phyloP scores from a whole-genome alignment of 768 basidiomycete genomes.

The Thelephora ganbajun region DNA sequence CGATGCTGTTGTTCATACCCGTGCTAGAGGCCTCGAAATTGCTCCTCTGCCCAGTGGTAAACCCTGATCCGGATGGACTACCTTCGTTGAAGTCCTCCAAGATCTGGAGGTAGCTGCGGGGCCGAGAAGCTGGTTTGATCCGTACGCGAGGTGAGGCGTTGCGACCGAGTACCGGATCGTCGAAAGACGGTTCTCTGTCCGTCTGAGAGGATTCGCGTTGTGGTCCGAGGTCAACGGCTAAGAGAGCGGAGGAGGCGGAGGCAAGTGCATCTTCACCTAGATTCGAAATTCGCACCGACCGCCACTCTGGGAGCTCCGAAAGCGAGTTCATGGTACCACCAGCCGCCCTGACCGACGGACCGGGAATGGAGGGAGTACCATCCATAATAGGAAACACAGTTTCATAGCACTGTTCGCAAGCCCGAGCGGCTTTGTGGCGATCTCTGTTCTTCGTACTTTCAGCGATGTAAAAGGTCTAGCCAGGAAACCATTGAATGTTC shows the following conservation, averaged over 20 bases:
- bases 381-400: constrained; percentile 62
- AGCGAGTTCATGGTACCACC: background rate
- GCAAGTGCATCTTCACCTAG: no score
- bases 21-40: background rate
- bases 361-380: background rate
- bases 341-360: background rate
- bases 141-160: constrained; percentile 14
- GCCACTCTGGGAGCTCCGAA: constrained; percentile 1
- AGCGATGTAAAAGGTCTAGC: constrained; percentile 72
- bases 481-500: background rate
- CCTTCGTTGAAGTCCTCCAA: constrained; percentile 39
- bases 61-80: background rate
- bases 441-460: constrained; percentile 25
- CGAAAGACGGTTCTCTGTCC: constrained; percentile 8
- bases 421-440: constrained; percentile 49
- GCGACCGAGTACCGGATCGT: background rate
- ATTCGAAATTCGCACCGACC: no score
- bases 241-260: constrained; percentile 21
- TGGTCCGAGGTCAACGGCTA: constrained; percentile 25
- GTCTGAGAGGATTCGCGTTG: constrained; percentile 10
- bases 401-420: constrained; percentile 80
- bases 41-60: no score
- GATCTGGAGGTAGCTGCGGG: constrained; percentile 54
- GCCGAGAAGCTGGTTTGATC: constrained; percentile 22
- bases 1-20: background rate